Base-by-base conservation (phyloP, 768 basidiomycete species). In the Phlebiopsis flavidoalba region DNA sequence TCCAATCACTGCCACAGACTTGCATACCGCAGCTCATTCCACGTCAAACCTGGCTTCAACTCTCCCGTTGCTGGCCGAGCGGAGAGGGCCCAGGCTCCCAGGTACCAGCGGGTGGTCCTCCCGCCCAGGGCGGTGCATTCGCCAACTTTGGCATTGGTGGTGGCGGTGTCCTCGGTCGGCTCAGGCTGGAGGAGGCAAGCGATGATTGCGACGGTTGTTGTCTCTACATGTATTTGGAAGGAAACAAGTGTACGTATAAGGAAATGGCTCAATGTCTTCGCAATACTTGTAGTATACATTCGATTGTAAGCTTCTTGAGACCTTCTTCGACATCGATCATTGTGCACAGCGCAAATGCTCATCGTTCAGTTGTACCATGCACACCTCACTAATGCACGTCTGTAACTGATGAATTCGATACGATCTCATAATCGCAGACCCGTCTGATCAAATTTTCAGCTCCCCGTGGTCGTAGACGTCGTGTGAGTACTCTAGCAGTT, bases 1-100 rank as follows among this genome's bases (percentile, higher is more conserved):
- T 94, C 61, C 88, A 90, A 69, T 74, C 88, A 0, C 75, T 87
- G 52, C 90, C 91, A 1, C 69, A 75, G 31, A 83, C 88, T n/a
- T 1, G 82, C 84, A 0, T 91, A 82, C 76, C 83, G 90, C 45
- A 76, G 88, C 0, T 80, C 83, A 11, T 91, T 91, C 76, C 82
- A 82, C 43, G 67, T 62, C 52, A 72, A 72, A 63, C 64, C 70
- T 40, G 63, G 72, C 50, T 65, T 62, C 62, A 66, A 60, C 59
- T 74, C 71, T 64, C 67, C 64, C 58, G 69, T 68, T 58, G 59
- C 64, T 8, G 66, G 61, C 65, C 71, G n/a, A n/a, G n/a, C 8
- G 63, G 70, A 11, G 72, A 71, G 37, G 68, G 63, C 17, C 61
- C 69, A 8, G 68, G 56, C 10, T 31, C 26, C 26, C 26, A 31